Evolutionary conservation across 1,139 yeast genomes (phyloP), one percentile per base, ranked within the genome.

Genomic region (Kurtzmaniella quercitrusa): DNA sequence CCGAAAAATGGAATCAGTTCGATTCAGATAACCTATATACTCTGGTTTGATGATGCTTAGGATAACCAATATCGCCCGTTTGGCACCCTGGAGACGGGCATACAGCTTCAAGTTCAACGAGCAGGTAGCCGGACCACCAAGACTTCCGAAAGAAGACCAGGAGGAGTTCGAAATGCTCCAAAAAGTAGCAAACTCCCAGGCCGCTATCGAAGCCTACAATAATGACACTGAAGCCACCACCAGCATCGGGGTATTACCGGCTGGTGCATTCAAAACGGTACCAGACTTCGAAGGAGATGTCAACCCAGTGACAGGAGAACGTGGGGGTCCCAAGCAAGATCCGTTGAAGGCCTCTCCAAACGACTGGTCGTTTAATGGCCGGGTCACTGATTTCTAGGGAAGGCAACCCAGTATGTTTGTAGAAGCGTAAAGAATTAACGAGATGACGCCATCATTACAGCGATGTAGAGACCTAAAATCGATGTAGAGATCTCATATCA

Each of bases 261-360:
- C 91, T 1, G 85, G 81, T 49, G 80, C 74, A 52, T 75, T 83
- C 60, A 81, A 84, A 62, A 85, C 90, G 3, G 83, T 89, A 44
- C 96, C 96, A 0, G 99, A 94, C 55, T 93, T 93, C 58, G 97
- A 91, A 63, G 99, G 99, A 1, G 93, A 91, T 48, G 81, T 77
- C 31, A 93, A 93, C 58, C 99, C 99, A 0, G 75, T 73, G 46
- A 91, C 98, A 1, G 98, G 98, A 1, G 99, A 94, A 64, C 73
- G 84, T 27, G 96, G 96, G 37, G 99, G 98, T 0, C 99, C 99
- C n/a, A 94, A 94, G 58, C 98, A 93, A 62, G 98, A 94, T 57
- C 99, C 99, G 1, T 72, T 89, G 53, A 81, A 82, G 55, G 95
- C 89, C 58, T 18, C 34, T 9, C 56, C 58, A 3, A 93, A 91